phyloP scores from a whole-genome alignment of 306 rosid species.

The Vigna trinervia region DNA sequence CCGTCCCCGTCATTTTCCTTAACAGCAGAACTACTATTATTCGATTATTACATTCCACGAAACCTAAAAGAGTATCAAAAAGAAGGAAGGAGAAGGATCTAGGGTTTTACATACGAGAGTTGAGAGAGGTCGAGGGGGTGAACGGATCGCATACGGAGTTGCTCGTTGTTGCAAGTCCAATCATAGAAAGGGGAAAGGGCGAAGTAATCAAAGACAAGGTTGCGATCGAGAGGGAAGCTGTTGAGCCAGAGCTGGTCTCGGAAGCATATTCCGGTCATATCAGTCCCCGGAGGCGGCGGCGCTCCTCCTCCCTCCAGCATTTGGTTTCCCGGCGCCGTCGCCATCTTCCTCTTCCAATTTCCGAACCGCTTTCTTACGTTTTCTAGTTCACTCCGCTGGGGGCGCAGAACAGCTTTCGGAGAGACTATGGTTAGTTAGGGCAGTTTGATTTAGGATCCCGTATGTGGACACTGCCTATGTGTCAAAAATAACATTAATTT shows the following conservation, averaged over 20 bases:
- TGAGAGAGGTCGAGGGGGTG: constrained; percentile 89
- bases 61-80: neutral
- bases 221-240: constrained; percentile 85
- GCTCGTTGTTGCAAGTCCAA: constrained; percentile 91
- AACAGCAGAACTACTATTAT: neutral
- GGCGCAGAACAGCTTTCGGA: neutral
- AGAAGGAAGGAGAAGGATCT: neutral
- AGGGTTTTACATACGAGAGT: constrained; percentile 57
- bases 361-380: neutral
- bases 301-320: constrained; percentile 63
- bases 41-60: neutral
- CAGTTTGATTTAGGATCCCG: no score
- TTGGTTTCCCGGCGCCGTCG: constrained; percentile 58
- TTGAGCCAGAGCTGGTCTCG: constrained; percentile 94
- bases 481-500: no score
- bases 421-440: no score
- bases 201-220: constrained; percentile 91
- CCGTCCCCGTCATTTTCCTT: constrained; percentile 86
- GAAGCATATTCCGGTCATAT: constrained; percentile 98
- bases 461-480: no score
- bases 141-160: constrained; percentile 84
- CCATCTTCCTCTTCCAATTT: constrained; percentile 49
- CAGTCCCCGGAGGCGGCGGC: constrained; percentile 80
- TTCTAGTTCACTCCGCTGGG: neutral
- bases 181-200: constrained; percentile 95